Percentiles rank a stretch among this genome's conserved stretches.
phyloP scores from a whole-genome alignment of 257 asterid genomes.

The Penstemon davidsonii region DNA sequence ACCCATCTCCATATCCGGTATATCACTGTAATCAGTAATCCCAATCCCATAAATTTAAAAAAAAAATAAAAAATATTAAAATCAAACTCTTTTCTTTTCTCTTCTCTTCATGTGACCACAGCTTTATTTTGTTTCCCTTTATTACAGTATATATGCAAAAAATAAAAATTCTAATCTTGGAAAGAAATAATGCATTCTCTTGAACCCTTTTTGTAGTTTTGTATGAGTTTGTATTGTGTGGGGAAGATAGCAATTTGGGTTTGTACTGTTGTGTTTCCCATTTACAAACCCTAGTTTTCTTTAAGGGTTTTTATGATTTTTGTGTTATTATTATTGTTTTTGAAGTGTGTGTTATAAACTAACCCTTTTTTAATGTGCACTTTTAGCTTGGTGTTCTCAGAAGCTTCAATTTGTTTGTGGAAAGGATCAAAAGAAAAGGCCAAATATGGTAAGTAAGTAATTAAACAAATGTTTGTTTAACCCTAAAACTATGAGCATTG shows the following conservation, averaged over 20 bases:
- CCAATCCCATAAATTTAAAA: not conserved
- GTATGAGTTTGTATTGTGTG: constrained; percentile 7
- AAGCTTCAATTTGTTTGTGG: constrained; percentile 15
- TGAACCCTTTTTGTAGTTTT: not conserved
- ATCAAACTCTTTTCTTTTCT: not conserved
- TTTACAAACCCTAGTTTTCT: constrained; percentile 27
- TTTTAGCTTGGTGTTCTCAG: not conserved
- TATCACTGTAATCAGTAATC: constrained; percentile 22
- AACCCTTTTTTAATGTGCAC: no score
- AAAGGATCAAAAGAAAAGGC: not conserved
- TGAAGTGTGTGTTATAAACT: not conserved
- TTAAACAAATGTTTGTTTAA: not conserved
- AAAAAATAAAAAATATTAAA: no score
- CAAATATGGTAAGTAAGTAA: constrained; percentile 18
- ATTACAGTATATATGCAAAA: no score
- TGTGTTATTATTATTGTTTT: constrained; percentile 7
- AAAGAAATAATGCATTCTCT: not conserved
- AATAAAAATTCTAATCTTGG: no score
- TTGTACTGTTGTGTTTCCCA: constrained; percentile 5
- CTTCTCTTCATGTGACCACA: constrained; percentile 2
- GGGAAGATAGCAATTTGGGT: constrained; percentile 1
- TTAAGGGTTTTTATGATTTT: constrained; percentile 17
- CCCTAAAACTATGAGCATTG: constrained; percentile 21
- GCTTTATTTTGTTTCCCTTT: not conserved
- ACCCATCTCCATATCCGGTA: constrained; percentile 32